Percentiles rank a stretch among this genome's conserved stretches.
Conservation (phyloP, 108 stramenopile genomes). For the Pseudonitzschia delicatissima region DNA sequence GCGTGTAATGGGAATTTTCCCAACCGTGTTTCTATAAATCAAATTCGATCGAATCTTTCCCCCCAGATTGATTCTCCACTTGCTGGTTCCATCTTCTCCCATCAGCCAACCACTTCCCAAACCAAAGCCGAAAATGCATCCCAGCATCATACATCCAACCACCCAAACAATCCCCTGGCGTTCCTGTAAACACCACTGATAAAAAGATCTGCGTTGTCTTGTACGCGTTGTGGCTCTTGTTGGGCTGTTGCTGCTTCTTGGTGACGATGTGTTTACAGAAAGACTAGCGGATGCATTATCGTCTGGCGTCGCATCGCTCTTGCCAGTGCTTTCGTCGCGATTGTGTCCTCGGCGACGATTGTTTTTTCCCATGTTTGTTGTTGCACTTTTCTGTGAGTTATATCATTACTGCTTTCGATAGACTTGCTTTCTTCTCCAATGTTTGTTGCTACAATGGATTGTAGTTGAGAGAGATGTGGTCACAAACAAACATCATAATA, state of each 20-base stretch:
- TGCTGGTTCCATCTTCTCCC: conserved; percentile 24
- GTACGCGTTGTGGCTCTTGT: no score
- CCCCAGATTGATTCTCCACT: conserved; percentile 57
- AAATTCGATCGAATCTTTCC: conserved; percentile 28
- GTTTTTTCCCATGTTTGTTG: not conserved
- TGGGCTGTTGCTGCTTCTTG: no score
- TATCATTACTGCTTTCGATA: no score
- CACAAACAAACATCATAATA: no score
- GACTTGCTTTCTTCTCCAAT: no score
- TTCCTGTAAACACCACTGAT: conserved; percentile 48
- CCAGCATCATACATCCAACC: conserved; percentile 43
- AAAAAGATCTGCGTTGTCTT: conserved; percentile 3
- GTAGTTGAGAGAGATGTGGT: no score
- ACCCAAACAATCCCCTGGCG: conserved; percentile 59
- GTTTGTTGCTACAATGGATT: no score
- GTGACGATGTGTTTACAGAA: no score
- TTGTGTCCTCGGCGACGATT: not conserved
- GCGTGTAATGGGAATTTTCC: not conserved
- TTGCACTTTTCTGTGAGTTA: not conserved
- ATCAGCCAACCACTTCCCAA: conserved; percentile 60
- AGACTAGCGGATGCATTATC: no score
- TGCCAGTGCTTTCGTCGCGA: conserved; percentile 7
- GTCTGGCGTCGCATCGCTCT: not conserved
- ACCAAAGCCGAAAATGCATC: conserved; percentile 56
- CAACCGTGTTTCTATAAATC: not conserved